Evolutionary conservation across 2,329 filamentous ascomycete genomes (phyloP).

Genomic region (Ramichloridium luteum): DNA sequence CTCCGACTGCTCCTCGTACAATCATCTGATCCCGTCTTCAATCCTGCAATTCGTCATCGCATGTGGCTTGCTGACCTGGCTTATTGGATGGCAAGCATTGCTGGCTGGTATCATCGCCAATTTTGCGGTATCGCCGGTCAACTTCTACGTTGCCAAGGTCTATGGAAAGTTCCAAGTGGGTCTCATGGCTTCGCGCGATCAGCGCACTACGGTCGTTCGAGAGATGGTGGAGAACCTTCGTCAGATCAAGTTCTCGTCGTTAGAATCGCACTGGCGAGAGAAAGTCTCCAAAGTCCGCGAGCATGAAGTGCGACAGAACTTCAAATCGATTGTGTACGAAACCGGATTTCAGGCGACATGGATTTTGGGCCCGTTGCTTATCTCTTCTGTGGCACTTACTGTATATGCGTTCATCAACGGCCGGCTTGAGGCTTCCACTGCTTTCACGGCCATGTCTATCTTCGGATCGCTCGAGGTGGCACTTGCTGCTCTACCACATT

Average conservation of each 20-base stretch:
- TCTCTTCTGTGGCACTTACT: background rate
- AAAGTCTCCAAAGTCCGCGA: background rate
- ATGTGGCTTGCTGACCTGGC: slow-evolving; percentile 1
- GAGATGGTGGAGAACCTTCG: slow-evolving; percentile 1
- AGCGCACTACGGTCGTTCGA: background rate
- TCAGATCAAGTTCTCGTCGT: slow-evolving; percentile 1
- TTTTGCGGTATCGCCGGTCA: slow-evolving; percentile 1
- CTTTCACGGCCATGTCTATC: background rate
- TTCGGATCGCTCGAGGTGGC: slow-evolving; percentile 1
- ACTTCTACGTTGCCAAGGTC: slow-evolving; percentile 1
- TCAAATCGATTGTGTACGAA: slow-evolving; percentile 1
- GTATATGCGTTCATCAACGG: background rate
- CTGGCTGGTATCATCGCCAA: slow-evolving; percentile 1
- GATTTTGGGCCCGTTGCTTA: background rate
- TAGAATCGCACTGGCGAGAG: slow-evolving; percentile 1
- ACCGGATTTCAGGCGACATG: slow-evolving; percentile 1
- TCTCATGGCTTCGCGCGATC: slow-evolving; percentile 1
- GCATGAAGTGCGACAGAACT: slow-evolving; percentile 1
- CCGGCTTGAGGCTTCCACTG: slow-evolving; percentile 1
- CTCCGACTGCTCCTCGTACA: background rate
- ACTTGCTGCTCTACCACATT: slow-evolving; percentile 1
- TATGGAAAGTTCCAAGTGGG: slow-evolving; percentile 1
- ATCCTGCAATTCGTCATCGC: slow-evolving; percentile 1
- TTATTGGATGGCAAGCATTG: background rate
- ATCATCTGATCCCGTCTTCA: slow-evolving; percentile 1